Evolutionary conservation across 2,329 filamentous ascomycete genomes (phyloP).

Genomic region (Claviceps monticola): DNA sequence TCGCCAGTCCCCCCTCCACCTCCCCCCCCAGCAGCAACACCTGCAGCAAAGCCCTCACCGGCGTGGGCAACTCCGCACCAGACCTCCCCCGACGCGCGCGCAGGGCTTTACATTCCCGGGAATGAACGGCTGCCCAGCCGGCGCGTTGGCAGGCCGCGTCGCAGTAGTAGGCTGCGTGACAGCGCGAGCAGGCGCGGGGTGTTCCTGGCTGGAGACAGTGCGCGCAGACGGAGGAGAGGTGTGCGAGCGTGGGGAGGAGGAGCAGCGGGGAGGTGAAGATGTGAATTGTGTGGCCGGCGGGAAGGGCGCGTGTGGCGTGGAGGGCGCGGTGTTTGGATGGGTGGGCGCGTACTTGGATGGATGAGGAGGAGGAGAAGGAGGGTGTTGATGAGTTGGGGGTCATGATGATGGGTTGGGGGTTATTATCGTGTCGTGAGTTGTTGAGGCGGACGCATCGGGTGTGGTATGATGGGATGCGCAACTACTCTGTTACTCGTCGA

Average conservation of each 20-base stretch:
- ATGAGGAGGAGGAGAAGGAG: neutral
- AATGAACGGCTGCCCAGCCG: slow-evolving; percentile 39
- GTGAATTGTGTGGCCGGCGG: slow-evolving; percentile 31
- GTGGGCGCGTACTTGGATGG: slow-evolving; percentile 4
- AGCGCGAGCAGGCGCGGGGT: slow-evolving; percentile 34
- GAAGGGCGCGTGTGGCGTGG: slow-evolving; percentile 26
- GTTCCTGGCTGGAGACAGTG: slow-evolving; percentile 28
- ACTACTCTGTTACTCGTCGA: too few species aligned
- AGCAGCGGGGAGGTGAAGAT: slow-evolving; percentile 27
- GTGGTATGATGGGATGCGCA: too few species aligned
- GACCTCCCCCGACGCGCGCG: slow-evolving; percentile 11
- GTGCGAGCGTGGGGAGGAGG: slow-evolving; percentile 31
- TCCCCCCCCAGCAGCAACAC: slow-evolving; percentile 31
- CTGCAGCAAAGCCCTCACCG: slow-evolving; percentile 39
- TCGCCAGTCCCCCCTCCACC: slow-evolving; percentile 19
- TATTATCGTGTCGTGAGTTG: neutral
- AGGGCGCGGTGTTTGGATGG: slow-evolving; percentile 31
- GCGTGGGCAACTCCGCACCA: slow-evolving; percentile 32
- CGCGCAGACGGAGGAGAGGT: slow-evolving; percentile 31
- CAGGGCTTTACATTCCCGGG: slow-evolving; percentile 38
- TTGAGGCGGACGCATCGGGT: too few species aligned
- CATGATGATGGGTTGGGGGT: neutral
- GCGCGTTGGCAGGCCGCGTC: slow-evolving; percentile 35
- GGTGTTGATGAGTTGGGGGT: neutral
- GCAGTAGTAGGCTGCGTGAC: slow-evolving; percentile 42